Conservation (phyloP, 2,329 filamentous ascomycete genomes). For the Pestalotiopsis sp. region DNA sequence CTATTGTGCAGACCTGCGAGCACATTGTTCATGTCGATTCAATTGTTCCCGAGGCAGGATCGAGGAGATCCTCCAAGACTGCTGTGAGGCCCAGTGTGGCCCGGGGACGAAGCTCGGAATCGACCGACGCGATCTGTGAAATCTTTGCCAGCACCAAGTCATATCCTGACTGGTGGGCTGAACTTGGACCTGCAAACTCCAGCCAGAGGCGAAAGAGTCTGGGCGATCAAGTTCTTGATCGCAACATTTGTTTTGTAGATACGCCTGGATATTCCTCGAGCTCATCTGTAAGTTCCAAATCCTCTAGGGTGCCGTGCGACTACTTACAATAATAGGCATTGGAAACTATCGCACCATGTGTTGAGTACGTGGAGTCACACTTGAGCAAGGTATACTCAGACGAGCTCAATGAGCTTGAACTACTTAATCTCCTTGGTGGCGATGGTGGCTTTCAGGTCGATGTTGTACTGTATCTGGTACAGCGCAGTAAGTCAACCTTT, state of each 20-base stretch:
- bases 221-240: conserved; percentile 78
- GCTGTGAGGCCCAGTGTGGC: conserved; percentile 14
- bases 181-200: conserved; percentile 67
- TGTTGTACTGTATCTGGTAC: conserved; percentile 80
- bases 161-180: conserved; percentile 88
- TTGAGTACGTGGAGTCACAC: conserved; percentile 74
- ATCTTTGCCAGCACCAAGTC: conserved; percentile 80
- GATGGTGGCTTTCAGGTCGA: conserved; percentile 85
- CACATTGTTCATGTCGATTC: conserved; percentile 94
- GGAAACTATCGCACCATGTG: conserved; percentile 60
- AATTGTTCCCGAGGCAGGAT: conserved; percentile 39
- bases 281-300: conserved; percentile 48
- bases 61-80: conserved; percentile 16
- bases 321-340: conserved; percentile 36
- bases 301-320: background rate
- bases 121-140: conserved; percentile 58
- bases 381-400: conserved; percentile 66
- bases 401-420: conserved; percentile 70
- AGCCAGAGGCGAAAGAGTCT: conserved; percentile 68
- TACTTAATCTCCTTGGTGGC: conserved; percentile 77
- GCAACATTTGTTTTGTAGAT: conserved; percentile 94
- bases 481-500: conserved; percentile 60
- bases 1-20: conserved; percentile 82
- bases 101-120: conserved; percentile 26
- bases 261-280: conserved; percentile 66